Percentiles rank a stretch among this genome's conserved stretches.
Conservation (phyloP, 345 rosid genomes). For the Passiflora organensis region DNA sequence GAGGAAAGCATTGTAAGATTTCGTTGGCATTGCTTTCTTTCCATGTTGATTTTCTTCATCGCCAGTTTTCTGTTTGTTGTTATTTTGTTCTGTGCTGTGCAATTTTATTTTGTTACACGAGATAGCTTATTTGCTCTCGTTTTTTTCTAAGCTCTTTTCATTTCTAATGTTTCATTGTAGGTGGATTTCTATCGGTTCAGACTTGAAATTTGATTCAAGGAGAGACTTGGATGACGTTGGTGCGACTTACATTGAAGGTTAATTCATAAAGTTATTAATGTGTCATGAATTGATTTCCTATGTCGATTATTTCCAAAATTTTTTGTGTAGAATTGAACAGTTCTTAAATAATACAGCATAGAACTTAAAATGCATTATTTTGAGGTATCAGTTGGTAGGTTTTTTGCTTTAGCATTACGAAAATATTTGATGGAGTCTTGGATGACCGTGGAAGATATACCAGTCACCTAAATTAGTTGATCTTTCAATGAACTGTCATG, state of each 20-base stretch:
- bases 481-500: not conserved
- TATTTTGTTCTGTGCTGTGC: not conserved
- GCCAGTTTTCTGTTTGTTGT: not conserved
- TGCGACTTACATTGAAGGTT: constrained; percentile 75
- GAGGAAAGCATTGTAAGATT: constrained; percentile 77
- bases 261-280: constrained; percentile 9
- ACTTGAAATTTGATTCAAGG: constrained; percentile 90
- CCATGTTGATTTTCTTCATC: not conserved
- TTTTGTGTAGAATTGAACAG: not conserved
- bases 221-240: constrained; percentile 98
- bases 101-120: not conserved
- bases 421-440: not conserved
- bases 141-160: constrained; percentile 13
- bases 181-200: constrained; percentile 99
- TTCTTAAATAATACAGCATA: not conserved
- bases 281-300: constrained; percentile 1
- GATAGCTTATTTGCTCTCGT: constrained; percentile 1
- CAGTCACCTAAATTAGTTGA: not conserved
- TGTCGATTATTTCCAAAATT: not conserved
- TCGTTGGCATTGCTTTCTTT: constrained; percentile 17
- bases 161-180: constrained; percentile 39
- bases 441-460: not conserved
- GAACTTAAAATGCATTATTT: not conserved
- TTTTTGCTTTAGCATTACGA: constrained; percentile 8
- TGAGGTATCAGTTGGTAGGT: not conserved